These are phyloP conservation scores for Colletotrichum sp. DNA, from an alignment of 2,329 filamentous ascomycete genomes.

Conservation along the genomic window DNA sequence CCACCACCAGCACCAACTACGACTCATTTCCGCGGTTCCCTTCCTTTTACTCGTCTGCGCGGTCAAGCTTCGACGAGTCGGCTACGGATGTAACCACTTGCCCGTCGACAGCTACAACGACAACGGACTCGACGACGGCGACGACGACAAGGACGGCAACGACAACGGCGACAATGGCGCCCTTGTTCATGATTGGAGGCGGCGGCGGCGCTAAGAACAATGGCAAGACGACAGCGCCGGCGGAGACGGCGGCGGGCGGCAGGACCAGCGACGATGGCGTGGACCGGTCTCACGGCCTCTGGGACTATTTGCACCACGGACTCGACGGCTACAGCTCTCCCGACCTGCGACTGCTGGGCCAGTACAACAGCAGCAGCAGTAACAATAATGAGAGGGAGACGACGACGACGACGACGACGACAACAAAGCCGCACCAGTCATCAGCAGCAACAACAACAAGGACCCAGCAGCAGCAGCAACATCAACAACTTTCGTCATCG, in stretches of 20 bases:
- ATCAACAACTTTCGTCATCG: not conserved
- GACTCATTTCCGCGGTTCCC: not conserved
- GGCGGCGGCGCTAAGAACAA: not conserved
- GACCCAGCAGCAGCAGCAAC: not conserved
- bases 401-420: not conserved
- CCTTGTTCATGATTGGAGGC: not conserved
- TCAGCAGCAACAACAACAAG: not conserved
- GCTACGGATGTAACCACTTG: not conserved
- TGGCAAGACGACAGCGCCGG: not conserved
- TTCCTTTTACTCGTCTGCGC: conserved; percentile 2
- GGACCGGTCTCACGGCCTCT: conserved; percentile 11
- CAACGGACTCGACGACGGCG: not conserved
- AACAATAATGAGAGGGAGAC: not conserved
- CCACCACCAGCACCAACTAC: not conserved
- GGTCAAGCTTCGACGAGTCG: conserved; percentile 1
- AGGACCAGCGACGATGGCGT: conserved; percentile 14
- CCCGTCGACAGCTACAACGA: not conserved
- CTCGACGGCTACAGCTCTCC: conserved; percentile 17
- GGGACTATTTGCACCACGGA: conserved; percentile 19
- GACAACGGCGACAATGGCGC: conserved; percentile 13
- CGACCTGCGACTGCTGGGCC: not conserved
- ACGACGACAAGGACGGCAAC: not conserved
- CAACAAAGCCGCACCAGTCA: not conserved
- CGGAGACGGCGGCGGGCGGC: not conserved
- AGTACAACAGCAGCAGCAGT: not conserved